Conservation (phyloP, 139 green algal species). For the Diplosphaera chodatii region DNA sequence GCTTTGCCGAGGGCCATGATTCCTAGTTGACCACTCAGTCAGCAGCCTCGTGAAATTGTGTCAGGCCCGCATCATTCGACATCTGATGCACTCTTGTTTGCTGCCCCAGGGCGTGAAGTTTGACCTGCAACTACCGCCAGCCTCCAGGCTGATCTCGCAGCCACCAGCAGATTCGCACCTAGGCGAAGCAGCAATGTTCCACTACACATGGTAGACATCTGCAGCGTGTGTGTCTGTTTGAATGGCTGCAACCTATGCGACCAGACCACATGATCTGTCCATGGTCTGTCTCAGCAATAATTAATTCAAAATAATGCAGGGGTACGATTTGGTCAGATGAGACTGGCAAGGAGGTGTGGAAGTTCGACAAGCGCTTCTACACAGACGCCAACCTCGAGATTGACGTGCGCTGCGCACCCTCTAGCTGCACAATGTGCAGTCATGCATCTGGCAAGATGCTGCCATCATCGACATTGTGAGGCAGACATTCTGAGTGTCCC, state of each 20-base stretch:
- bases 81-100: too few relatives aligned
- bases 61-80: not conserved
- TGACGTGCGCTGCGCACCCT: conserved; percentile 50
- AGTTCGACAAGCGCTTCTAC: conserved; percentile 69
- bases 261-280: too few relatives aligned
- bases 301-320: too few relatives aligned
- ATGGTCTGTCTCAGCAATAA: too few relatives aligned
- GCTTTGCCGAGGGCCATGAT: too few relatives aligned
- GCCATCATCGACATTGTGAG: too few relatives aligned
- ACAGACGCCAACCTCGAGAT: conserved; percentile 31
- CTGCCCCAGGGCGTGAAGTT: conserved; percentile 16
- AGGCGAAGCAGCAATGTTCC: conserved; percentile 62
- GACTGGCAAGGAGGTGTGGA: conserved; percentile 62
- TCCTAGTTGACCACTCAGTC: too few relatives aligned
- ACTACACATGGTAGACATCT: conserved; percentile 95
- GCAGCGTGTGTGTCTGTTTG: too few relatives aligned
- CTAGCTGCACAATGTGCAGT: too few relatives aligned
- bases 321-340: conserved; percentile 41
- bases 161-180: conserved; percentile 69
- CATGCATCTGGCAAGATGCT: too few relatives aligned
- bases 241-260: too few relatives aligned
- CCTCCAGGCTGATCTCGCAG: conserved; percentile 67
- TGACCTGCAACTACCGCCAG: conserved; percentile 32
- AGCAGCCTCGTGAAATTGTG: not conserved
- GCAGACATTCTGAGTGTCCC: too few relatives aligned